Evolutionary conservation across 345 rosid species (phyloP).

Genomic region (Hypericum perforatum): DNA sequence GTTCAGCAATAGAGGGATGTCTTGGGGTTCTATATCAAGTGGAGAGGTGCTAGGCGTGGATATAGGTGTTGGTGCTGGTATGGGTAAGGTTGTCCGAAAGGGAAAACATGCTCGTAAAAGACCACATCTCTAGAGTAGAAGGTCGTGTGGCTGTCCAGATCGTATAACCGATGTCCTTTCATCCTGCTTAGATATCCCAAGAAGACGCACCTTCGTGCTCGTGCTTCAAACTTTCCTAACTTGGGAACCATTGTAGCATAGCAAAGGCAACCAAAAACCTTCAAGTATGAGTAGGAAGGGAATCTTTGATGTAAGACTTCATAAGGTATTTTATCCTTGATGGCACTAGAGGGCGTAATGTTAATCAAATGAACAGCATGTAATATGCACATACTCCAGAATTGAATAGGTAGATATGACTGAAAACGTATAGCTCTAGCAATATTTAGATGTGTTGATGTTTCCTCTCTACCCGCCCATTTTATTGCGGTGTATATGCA

Average conservation of each 20-base stretch:
- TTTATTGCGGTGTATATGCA: neutral
- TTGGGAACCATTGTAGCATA: neutral
- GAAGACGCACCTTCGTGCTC: neutral
- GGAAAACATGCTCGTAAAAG: neutral
- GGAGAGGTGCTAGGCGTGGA: neutral
- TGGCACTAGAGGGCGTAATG: neutral
- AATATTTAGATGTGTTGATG: constrained; percentile 1
- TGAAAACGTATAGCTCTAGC: neutral
- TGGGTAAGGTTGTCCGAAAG: neutral
- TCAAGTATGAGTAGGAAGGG: neutral
- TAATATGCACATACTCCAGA: neutral
- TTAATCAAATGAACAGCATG: neutral
- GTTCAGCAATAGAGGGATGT: too few relatives aligned
- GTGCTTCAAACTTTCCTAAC: neutral
- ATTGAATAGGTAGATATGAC: neutral
- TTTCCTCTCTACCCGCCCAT: neutral
- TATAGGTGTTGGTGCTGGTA: neutral
- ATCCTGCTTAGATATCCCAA: neutral
- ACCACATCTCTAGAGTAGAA: neutral
- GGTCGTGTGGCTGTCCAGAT: neutral
- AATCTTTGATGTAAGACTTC: neutral
- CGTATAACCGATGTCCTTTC: neutral
- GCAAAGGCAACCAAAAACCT: neutral
- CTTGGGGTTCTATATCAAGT: neutral
- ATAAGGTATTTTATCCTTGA: neutral